A percentile compares a stretch with the other conserved stretches of the same genome.
Evolutionary conservation across 257 asterid genomes (phyloP).

Genomic region (Echium plantagineum): DNA sequence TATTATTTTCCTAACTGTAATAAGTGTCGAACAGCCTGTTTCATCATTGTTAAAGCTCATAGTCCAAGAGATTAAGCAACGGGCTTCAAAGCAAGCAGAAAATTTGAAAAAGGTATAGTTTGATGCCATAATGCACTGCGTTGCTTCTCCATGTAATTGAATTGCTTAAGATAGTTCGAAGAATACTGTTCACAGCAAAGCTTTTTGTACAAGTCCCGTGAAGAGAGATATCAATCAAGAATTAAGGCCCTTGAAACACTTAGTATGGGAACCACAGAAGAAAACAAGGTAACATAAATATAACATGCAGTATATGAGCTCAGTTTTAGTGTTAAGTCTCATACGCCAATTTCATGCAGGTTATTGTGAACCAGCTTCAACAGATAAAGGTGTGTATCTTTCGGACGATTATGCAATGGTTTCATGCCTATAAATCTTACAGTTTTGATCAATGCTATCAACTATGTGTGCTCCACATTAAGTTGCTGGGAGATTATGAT

Average conservation of each 20-base stretch:
- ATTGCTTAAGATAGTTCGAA: conserved; percentile 6
- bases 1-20: conserved; percentile 14
- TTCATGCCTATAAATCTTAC: background rate
- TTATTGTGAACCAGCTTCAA: conserved; percentile 44
- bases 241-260: conserved; percentile 73
- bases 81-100: conserved; percentile 53
- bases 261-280: conserved; percentile 67
- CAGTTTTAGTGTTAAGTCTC: background rate
- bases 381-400: conserved; percentile 31
- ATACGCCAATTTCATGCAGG: conserved; percentile 30
- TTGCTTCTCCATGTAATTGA: background rate
- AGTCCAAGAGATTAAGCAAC: conserved; percentile 76
- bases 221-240: conserved; percentile 56
- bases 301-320: background rate
- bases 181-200: conserved; percentile 51
- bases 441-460: no score
- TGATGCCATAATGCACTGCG: background rate
- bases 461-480: no score
- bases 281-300: conserved; percentile 52
- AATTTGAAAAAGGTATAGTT: conserved; percentile 58
- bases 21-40: conserved; percentile 40
- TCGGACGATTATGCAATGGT: background rate
- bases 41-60: conserved; percentile 73
- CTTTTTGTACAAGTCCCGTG: conserved; percentile 67
- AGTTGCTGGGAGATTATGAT: no score